A percentile compares a stretch with the other conserved stretches of the same genome.
Conservation (phyloP, 179 eudicot species). For the Nepenthes alata region DNA sequence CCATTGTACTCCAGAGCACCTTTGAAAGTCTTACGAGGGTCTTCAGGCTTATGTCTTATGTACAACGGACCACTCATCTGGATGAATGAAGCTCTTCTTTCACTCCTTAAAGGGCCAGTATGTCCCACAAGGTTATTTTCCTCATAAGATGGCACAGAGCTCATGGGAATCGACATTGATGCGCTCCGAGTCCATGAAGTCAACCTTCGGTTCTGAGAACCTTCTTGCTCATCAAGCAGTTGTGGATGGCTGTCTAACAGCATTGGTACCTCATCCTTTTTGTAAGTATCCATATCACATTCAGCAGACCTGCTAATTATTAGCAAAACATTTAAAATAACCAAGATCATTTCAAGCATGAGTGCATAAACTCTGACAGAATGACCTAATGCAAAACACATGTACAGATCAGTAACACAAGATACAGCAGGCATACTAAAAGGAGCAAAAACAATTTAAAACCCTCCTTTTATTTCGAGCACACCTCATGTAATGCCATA, state of each 20-base stretch:
- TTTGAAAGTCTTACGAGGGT: conserved; percentile 13
- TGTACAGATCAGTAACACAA: no score
- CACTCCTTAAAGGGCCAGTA: conserved; percentile 41
- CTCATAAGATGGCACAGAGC: conserved; percentile 18
- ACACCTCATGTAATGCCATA: no score
- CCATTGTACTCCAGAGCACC: conserved; percentile 12
- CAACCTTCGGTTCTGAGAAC: conserved; percentile 10
- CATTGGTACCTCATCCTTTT: conserved; percentile 53
- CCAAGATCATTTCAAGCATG: no score
- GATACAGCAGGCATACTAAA: no score
- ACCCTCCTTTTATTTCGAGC: no score
- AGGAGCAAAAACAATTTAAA: no score
- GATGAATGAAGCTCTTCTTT: conserved; percentile 19
- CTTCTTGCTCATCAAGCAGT: conserved; percentile 14
- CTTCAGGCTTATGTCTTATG: conserved; percentile 25
- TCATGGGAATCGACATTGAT: conserved; percentile 35
- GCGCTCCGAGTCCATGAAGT: conserved; percentile 27
- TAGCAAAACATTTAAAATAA: no score
- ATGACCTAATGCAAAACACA: no score
- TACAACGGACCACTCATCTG: conserved; percentile 59
- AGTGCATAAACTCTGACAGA: no score
- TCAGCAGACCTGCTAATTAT: no score
- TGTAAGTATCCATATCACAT: conserved; percentile 30
- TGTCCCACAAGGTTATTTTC: conserved; percentile 23
- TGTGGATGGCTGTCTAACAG: conserved; percentile 15